These are phyloP conservation scores for Sporothrix humicola DNA, from an alignment of 2,329 filamentous ascomycete species.

Conservation along the genomic window DNA sequence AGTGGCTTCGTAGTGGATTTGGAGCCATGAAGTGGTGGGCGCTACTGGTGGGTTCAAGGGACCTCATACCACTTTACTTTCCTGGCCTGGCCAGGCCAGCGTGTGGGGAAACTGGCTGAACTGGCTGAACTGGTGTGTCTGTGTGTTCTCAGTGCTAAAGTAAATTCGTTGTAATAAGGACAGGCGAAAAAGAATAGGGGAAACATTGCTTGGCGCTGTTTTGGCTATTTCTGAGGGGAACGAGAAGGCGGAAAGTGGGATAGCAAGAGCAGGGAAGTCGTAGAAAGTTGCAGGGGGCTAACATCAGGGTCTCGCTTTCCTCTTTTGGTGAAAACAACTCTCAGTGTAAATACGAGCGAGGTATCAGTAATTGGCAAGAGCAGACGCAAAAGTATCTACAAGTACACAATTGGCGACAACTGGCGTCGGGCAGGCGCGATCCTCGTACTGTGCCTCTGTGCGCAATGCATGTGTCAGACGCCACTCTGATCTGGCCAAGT, in stretches of 20 bases:
- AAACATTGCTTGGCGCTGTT: background rate
- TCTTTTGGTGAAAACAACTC: slow-evolving; percentile 1
- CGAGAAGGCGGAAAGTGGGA: background rate
- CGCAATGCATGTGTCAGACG: slow-evolving; percentile 1
- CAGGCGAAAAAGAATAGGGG: background rate
- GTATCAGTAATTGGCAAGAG: too few species aligned
- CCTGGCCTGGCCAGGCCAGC: background rate
- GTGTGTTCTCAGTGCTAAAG: background rate
- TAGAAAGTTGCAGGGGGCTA: background rate
- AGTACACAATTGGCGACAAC: background rate
- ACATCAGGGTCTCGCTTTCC: slow-evolving; percentile 23
- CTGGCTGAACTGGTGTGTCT: background rate
- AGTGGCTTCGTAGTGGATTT: too few species aligned
- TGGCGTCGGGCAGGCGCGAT: background rate
- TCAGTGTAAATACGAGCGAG: background rate
- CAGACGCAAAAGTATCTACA: background rate
- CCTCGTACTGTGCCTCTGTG: background rate
- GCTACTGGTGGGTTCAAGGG: background rate
- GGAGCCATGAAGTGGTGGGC: background rate
- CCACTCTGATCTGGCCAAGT: background rate
- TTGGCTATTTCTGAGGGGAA: background rate
- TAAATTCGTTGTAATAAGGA: background rate
- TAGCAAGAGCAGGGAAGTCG: background rate
- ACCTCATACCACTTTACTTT: slow-evolving; percentile 1
- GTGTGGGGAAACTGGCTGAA: background rate